A percentile compares a stretch with the other conserved stretches of the same genome.
These are phyloP conservation scores for Amylocystis lapponica DNA, from an alignment of 768 basidiomycete genomes.

Conservation along the genomic window DNA sequence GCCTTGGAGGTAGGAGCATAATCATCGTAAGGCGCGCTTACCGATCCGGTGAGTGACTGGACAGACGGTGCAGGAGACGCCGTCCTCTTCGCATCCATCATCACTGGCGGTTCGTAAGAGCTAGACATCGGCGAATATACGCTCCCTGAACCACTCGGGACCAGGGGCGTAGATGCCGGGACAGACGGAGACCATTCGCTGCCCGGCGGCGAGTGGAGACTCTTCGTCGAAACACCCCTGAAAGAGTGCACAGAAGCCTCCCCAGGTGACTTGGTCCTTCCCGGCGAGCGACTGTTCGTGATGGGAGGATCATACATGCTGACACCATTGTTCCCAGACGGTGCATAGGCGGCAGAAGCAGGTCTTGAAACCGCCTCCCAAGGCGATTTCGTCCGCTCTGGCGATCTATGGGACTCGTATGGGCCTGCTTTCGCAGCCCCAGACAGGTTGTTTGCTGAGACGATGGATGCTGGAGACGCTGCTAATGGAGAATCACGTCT, in stretches of 20 bases:
- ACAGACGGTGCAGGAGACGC: neutral
- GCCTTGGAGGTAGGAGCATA: too few species aligned
- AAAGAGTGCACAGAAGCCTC: slow-evolving; percentile 12
- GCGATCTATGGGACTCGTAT: slow-evolving; percentile 11
- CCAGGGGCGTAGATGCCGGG: too few species aligned
- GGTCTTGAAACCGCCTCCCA: neutral
- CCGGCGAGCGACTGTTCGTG: slow-evolving; percentile 1
- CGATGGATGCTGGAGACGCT: too few species aligned
- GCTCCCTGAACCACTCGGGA: too few species aligned
- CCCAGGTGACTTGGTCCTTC: slow-evolving; percentile 13
- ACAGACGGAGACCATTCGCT: too few species aligned
- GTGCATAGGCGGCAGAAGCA: neutral
- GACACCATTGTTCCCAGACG: too few species aligned
- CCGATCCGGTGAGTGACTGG: too few species aligned
- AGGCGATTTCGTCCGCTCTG: slow-evolving; percentile 8
- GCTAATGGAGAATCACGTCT: neutral
- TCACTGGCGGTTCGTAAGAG: slow-evolving; percentile 8
- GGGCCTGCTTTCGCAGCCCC: neutral
- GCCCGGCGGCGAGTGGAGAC: too few species aligned
- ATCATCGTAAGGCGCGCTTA: too few species aligned
- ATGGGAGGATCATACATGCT: neutral
- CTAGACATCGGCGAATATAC: slow-evolving; percentile 6
- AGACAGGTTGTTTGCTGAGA: too few species aligned
- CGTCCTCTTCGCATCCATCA: slow-evolving; percentile 1
- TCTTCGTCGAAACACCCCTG: too few species aligned